Evolutionary conservation across 768 basidiomycete genomes (phyloP).

Genomic region (Suillus subaureus): DNA sequence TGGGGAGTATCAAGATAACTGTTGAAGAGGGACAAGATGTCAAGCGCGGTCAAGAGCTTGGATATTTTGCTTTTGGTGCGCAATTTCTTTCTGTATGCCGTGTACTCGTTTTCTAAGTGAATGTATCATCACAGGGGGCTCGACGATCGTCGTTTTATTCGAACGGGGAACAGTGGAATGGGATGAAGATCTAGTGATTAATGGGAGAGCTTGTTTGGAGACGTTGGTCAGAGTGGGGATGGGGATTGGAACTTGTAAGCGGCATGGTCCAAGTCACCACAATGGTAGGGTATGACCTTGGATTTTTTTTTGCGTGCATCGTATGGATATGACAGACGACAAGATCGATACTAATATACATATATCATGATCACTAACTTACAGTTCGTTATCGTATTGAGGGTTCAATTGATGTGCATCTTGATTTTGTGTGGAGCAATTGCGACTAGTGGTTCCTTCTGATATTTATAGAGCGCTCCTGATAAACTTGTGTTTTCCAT

Average conservation of each 20-base stretch:
- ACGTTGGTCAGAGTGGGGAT: conserved; percentile 88
- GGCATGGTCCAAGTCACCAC: neutral
- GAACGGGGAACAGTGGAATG: conserved; percentile 84
- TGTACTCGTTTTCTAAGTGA: conserved; percentile 2
- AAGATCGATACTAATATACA: neutral
- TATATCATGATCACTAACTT: neutral
- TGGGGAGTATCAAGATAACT: conserved; percentile 85
- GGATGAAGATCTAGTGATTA: conserved; percentile 89
- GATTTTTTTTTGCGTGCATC: neutral
- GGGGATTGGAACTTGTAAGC: conserved; percentile 64
- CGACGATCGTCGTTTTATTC: conserved; percentile 89
- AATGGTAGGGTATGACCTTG: neutral
- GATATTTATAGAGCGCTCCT: neutral
- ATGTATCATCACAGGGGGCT: conserved; percentile 60
- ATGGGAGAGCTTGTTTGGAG: conserved; percentile 85
- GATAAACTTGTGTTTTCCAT: too few species aligned
- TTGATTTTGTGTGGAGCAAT: too few species aligned
- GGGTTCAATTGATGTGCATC: neutral
- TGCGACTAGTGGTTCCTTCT: too few species aligned
- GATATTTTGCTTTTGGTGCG: conserved; percentile 94
- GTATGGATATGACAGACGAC: neutral
- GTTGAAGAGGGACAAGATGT: conserved; percentile 84
- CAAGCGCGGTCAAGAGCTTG: conserved; percentile 85
- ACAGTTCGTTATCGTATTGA: neutral
- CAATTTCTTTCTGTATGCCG: conserved; percentile 15